A percentile compares a stretch with the other conserved stretches of the same genome.
Conservation (phyloP, 2,329 filamentous ascomycete species). For the Fusarium torulosum region DNA sequence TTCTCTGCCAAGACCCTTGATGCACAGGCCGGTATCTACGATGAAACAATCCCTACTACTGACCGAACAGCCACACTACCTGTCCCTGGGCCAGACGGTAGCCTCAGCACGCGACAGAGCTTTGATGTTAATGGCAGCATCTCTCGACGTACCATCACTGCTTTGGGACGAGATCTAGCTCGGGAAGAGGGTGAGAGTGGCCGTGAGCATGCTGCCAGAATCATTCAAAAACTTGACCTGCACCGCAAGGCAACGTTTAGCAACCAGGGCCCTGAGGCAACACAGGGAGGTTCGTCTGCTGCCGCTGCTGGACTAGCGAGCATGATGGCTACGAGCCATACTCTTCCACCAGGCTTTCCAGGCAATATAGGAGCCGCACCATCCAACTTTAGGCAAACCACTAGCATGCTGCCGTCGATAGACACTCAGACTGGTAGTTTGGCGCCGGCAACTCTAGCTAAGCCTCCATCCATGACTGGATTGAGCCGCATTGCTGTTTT, state of each 20-base stretch:
- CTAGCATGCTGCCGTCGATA: constrained; percentile 54
- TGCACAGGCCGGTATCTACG: constrained; percentile 70
- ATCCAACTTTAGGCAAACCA: constrained; percentile 47
- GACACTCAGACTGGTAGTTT: constrained; percentile 71
- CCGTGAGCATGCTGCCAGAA: constrained; percentile 84
- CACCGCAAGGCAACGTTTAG: constrained; percentile 81
- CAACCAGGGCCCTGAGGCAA: constrained; percentile 54
- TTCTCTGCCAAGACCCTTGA: constrained; percentile 86
- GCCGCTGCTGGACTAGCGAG: constrained; percentile 79
- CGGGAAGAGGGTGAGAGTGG: constrained; percentile 79
- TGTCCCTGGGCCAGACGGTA: constrained; percentile 69
- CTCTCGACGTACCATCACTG: constrained; percentile 69
- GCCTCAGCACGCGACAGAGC: constrained; percentile 71
- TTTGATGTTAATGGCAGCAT: constrained; percentile 72
- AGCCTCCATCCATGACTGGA: constrained; percentile 84
- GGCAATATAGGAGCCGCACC: constrained; percentile 50
- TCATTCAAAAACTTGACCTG: constrained; percentile 93
- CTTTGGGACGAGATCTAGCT: constrained; percentile 60
- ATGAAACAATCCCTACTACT: constrained; percentile 55
- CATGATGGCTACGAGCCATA: constrained; percentile 87
- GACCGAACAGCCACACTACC: constrained; percentile 76
- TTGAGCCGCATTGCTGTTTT: constrained; percentile 88
- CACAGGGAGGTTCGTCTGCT: constrained; percentile 56
- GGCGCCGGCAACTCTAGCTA: constrained; percentile 85
- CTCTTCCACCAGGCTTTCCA: constrained; percentile 74